A percentile compares a stretch with the other conserved stretches of the same genome.
Conservation (phyloP, 176 grass and related monocot species). For the Stipa capillata region DNA sequence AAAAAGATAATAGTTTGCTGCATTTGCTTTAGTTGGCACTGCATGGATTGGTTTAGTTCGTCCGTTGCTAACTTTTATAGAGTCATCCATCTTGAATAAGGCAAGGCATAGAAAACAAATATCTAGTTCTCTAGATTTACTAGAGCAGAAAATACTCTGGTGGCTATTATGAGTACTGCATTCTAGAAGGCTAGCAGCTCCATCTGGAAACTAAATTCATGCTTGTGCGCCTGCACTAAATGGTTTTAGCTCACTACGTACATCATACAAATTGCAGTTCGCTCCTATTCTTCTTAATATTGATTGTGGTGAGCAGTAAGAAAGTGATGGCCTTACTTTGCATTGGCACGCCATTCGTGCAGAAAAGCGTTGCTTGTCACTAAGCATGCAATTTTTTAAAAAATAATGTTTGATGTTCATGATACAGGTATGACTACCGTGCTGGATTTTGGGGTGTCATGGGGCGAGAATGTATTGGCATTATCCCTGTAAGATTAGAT, state of each 20-base stretch:
- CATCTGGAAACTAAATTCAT: not conserved
- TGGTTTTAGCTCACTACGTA: not conserved
- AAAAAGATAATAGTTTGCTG: not conserved
- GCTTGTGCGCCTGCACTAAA: not conserved
- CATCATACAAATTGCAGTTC: not conserved
- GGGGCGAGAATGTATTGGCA: conserved; percentile 88
- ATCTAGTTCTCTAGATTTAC: not conserved
- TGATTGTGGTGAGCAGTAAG: not conserved
- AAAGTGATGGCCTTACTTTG: not conserved
- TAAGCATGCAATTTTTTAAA: not conserved
- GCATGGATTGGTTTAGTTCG: not conserved
- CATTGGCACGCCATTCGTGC: not conserved
- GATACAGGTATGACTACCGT: conserved; percentile 75
- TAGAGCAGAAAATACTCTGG: not conserved
- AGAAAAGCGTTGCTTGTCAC: not conserved
- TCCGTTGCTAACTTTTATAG: not conserved
- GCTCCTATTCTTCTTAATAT: not conserved
- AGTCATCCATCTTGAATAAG: not conserved
- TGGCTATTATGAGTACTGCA: not conserved
- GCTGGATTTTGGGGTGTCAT: conserved; percentile 99
- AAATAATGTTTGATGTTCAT: not conserved
- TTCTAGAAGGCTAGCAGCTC: not conserved
- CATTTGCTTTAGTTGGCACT: not conserved
- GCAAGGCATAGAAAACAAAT: not conserved
- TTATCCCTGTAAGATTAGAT: conserved; percentile 75